Conservation (phyloP, 306 rosid species). For the Potentilla sterilis region DNA sequence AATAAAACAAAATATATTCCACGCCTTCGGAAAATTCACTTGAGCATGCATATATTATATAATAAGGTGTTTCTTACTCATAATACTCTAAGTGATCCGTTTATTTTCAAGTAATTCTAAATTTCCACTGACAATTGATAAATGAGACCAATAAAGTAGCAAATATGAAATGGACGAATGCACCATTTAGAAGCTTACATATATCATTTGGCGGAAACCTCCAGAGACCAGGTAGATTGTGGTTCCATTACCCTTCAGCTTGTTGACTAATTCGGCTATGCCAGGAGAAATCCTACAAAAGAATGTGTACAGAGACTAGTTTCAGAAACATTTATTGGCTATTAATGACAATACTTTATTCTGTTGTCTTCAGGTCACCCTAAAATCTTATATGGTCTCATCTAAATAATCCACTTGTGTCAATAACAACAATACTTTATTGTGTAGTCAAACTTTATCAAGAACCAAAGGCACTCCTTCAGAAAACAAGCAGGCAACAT, state of each 20-base stretch:
- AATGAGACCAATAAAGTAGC: not conserved
- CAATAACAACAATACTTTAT: not conserved
- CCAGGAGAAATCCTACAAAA: conserved; percentile 85
- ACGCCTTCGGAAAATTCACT: not conserved
- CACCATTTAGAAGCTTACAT: conserved; percentile 46
- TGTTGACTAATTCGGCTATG: conserved; percentile 67
- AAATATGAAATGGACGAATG: not conserved
- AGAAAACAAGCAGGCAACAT: conserved; percentile 12
- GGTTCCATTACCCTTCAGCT: conserved; percentile 54
- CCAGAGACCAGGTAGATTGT: conserved; percentile 83
- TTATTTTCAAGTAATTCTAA: not conserved
- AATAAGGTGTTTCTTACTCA: too few relatives aligned
- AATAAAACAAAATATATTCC: not conserved
- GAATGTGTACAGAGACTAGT: conserved; percentile 2
- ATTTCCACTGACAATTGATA: not conserved
- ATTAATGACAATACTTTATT: not conserved
- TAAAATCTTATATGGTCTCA: not conserved
- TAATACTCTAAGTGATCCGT: not conserved
- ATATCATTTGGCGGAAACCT: conserved; percentile 95
- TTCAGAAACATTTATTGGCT: not conserved
- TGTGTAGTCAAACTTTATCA: not conserved
- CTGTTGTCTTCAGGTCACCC: not conserved
- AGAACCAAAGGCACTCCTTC: not conserved
- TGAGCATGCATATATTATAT: too few relatives aligned
- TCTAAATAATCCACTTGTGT: not conserved